Evolutionary conservation across 352 stramenopile species (phyloP).

Genomic region (Phytopythium mirpurense): DNA sequence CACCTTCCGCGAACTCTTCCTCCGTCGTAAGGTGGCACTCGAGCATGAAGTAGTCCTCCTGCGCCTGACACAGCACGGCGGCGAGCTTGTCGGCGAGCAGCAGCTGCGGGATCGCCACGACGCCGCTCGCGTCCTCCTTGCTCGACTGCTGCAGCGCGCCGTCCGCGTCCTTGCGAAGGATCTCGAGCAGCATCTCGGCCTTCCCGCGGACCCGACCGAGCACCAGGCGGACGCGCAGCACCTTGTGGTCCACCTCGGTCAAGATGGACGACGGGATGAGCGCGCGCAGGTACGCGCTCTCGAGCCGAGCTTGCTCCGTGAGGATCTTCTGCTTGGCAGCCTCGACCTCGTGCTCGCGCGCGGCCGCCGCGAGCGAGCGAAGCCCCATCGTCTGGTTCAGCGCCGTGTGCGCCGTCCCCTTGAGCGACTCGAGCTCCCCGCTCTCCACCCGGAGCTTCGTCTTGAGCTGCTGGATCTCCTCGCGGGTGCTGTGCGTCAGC

Average conservation of each 20-base stretch:
- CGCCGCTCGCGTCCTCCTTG: constrained; percentile 24
- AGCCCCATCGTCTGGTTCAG: constrained; percentile 74
- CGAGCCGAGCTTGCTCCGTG: constrained; percentile 52
- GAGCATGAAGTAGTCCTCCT: constrained; percentile 70
- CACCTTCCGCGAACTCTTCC: constrained; percentile 46
- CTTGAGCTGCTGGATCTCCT: constrained; percentile 72
- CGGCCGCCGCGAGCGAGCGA: constrained; percentile 45
- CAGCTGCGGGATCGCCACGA: constrained; percentile 41
- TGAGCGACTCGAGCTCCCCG: constrained; percentile 65
- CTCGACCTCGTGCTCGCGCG: constrained; percentile 61
- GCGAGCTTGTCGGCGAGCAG: constrained; percentile 58
- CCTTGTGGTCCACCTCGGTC: constrained; percentile 64
- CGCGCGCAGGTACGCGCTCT: constrained; percentile 62
- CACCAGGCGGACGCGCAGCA: constrained; percentile 62
- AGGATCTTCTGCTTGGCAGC: constrained; percentile 68
- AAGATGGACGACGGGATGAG: constrained; percentile 71
- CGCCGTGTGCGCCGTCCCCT: constrained; percentile 65
- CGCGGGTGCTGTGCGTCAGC: constrained; percentile 52
- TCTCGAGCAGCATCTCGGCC: constrained; percentile 60
- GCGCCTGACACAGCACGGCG: constrained; percentile 48
- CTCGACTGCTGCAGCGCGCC: constrained; percentile 27
- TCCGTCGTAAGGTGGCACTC: constrained; percentile 68
- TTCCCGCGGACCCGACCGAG: constrained; percentile 65
- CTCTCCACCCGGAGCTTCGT: constrained; percentile 65
- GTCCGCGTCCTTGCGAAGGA: constrained; percentile 64